Base-by-base conservation (phyloP, 495 filamentous ascomycete genomes). In the Gamarada debralockiae region DNA sequence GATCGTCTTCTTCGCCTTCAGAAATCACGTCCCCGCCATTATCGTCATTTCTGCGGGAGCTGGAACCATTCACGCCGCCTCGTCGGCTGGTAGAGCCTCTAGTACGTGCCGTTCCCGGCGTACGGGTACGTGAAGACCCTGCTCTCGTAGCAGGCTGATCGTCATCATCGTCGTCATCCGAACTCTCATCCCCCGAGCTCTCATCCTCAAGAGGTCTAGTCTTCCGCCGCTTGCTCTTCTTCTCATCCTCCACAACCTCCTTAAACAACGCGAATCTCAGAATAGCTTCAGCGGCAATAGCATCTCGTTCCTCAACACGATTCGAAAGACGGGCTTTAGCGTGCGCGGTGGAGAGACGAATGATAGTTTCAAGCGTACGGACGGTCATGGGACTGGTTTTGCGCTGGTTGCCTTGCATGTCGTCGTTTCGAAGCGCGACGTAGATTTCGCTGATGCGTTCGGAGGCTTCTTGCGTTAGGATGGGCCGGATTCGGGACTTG, bases 211-310 rank as follows among this genome's bases (percentile, higher is more conserved):
- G 56, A 41, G 65, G 67, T 14, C 72, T 38, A 9, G 61, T 83
- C 46, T 78, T 78, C 17, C 85, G 74, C 20, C 81, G 72, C 56
- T 84, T 84, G 73, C 91, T 92, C 54, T 83, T 79, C 38, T 90
- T 87, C 65, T 91, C 89, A 58, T 89, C 87, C 66, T 93, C 88
- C 18, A 96, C 73, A 15, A 99, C 84, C 72, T 99, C 93, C 67
- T 99, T 99, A 79, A 97, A 99, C 50, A 99, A 82, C 15, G 93
- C 93, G 64, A 96, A 99, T 22, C 93, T 81, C 33, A 99, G 73
- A 60, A 99, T 95, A 15, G 82, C 75, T 65, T 99, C 92, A 10
- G 93, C 93, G 45, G 89, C 82, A 44, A 89, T 73, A 5, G 92
- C 92, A 68, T 99, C 93, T 46, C 84, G 83, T 64, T 95, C 86